These are phyloP conservation scores for Fusarium fracticaudum DNA, from an alignment of 2,329 filamentous ascomycete genomes.

Conservation along the genomic window DNA sequence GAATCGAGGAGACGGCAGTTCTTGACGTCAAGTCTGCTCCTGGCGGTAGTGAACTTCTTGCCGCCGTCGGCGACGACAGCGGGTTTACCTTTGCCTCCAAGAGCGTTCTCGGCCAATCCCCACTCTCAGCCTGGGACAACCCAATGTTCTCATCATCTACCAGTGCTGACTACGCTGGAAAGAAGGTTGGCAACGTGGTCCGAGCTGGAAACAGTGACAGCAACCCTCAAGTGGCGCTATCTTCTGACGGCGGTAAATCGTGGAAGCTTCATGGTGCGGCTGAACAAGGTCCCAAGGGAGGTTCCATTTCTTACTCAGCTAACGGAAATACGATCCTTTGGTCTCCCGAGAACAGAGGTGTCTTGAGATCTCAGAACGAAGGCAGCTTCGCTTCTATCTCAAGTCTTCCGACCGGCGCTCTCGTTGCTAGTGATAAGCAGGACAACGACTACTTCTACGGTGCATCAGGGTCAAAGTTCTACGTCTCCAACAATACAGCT, in stretches of 20 bases:
- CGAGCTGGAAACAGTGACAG: conserved; percentile 59
- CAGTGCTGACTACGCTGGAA: conserved; percentile 61
- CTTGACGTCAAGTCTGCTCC: conserved; percentile 59
- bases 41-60: conserved; percentile 61
- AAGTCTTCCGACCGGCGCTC: conserved; percentile 55
- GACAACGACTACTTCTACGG: conserved; percentile 64
- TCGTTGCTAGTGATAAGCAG: conserved; percentile 64
- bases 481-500: conserved; percentile 60
- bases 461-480: conserved; percentile 57
- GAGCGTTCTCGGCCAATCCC: conserved; percentile 52
- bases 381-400: conserved; percentile 56
- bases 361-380: conserved; percentile 54
- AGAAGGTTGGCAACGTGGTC: conserved; percentile 56
- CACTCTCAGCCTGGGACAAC: conserved; percentile 56
- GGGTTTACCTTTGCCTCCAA: conserved; percentile 59
- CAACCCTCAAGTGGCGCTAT: conserved; percentile 58
- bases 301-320: conserved; percentile 61
- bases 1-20: conserved; percentile 64
- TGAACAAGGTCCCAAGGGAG: conserved; percentile 54
- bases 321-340: conserved; percentile 60
- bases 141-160: conserved; percentile 58
- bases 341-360: conserved; percentile 53
- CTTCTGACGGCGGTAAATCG: conserved; percentile 59
- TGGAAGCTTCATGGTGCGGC: conserved; percentile 61
- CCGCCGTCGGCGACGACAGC: conserved; percentile 60